A percentile compares a stretch with the other conserved stretches of the same genome.
Conservation (phyloP, 176 grass and related monocot species). For the Sorghum bicolor region Sorghum_bicolor_NCBIv3 NC_012875.2:1840001-1840500, state of each 20-base stretch:
- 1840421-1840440: not conserved
- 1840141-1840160: slow-evolving; percentile 66
- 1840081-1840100: slow-evolving; percentile 90
- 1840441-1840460: not conserved
- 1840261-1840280: not conserved
- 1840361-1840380: not conserved
- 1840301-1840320: not conserved
- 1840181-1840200: not conserved
- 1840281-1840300: not conserved
- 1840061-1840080: slow-evolving; percentile 96
- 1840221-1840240: not conserved
- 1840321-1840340: not conserved
- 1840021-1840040: slow-evolving; percentile 81
- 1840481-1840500: not conserved
- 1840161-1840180: not conserved
- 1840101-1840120: slow-evolving; percentile 96
- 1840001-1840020: slow-evolving; percentile 74
- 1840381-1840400: not conserved
- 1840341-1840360: not conserved
- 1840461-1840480: not conserved
- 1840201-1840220: not conserved
- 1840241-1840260: not conserved
- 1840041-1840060: slow-evolving; percentile 91
- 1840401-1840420: not conserved
- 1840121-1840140: slow-evolving; percentile 95